Evolutionary conservation across 805 yeast species (phyloP).

Genomic region (Nakazawaea peltata): DNA sequence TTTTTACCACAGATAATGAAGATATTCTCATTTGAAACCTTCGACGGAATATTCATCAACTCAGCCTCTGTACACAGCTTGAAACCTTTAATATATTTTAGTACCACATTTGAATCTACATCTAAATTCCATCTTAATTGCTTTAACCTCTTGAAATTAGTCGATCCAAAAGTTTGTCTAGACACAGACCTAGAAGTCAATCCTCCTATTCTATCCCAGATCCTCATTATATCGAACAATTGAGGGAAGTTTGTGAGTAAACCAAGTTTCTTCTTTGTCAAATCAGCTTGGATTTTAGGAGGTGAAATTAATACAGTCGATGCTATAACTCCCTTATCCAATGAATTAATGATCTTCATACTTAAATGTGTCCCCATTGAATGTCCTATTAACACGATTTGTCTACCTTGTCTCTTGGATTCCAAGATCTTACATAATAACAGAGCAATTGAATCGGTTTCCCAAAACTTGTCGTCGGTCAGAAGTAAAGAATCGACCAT

Average conservation of each 20-base stretch:
- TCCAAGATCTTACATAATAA: conserved; percentile 29
- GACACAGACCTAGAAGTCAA: conserved; percentile 50
- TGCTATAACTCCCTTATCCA: conserved; percentile 33
- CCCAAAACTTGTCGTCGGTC: conserved; percentile 33
- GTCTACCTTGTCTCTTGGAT: conserved; percentile 33
- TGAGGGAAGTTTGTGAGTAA: conserved; percentile 31
- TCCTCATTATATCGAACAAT: conserved; percentile 47
- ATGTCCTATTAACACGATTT: conserved; percentile 39
- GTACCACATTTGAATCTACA: conserved; percentile 43
- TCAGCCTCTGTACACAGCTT: conserved; percentile 33
- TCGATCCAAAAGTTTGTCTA: conserved; percentile 35
- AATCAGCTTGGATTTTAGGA: conserved; percentile 23
- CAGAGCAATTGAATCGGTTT: conserved; percentile 31
- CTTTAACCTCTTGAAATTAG: conserved; percentile 33
- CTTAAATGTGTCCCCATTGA: conserved; percentile 51
- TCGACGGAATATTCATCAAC: conserved; percentile 29
- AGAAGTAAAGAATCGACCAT: conserved; percentile 22
- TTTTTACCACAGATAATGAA: conserved; percentile 51
- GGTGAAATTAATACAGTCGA: conserved; percentile 41
- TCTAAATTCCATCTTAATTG: conserved; percentile 72
- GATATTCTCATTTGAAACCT: conserved; percentile 33
- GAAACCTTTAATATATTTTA: conserved; percentile 47
- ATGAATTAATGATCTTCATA: conserved; percentile 28
- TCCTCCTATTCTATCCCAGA: conserved; percentile 57
- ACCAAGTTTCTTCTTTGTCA: conserved; percentile 15